Evolutionary conservation across 441 rosid genomes (phyloP).

Genomic region (Pelargonium australe): DNA sequence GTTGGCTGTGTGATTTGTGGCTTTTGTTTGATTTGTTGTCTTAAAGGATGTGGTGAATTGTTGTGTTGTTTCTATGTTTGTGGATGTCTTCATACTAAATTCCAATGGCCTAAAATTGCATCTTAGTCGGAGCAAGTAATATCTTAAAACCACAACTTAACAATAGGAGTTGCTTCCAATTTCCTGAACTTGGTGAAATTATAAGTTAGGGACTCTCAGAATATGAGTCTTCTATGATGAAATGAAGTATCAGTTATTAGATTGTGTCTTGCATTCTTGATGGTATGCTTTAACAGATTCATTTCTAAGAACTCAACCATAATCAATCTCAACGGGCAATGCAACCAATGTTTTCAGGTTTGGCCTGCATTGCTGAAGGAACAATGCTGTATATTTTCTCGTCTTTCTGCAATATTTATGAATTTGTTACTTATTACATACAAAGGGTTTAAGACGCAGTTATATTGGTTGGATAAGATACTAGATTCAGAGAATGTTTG

Average conservation of each 20-base stretch:
- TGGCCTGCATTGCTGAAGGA: no score
- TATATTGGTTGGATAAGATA: no score
- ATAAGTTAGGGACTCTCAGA: neutral
- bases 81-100: neutral
- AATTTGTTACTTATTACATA: no score
- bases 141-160: no score
- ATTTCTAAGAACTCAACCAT: no score
- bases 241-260: neutral
- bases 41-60: neutral
- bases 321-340: no score
- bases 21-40: neutral
- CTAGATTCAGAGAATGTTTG: no score
- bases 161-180: neutral
- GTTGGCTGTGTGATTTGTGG: neutral
- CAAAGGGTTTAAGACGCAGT: no score
- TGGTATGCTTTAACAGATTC: neutral
- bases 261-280: neutral
- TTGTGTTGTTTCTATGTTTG: neutral
- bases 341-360: no score
- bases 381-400: no score
- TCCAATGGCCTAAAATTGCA: neutral
- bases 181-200: neutral
- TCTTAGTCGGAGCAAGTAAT: neutral
- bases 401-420: no score
- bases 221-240: neutral